A percentile compares a stretch with the other conserved stretches of the same genome.
These are phyloP conservation scores for Candida cerambycidarum DNA, from an alignment of 805 yeast genomes.

Conservation along the genomic window DNA sequence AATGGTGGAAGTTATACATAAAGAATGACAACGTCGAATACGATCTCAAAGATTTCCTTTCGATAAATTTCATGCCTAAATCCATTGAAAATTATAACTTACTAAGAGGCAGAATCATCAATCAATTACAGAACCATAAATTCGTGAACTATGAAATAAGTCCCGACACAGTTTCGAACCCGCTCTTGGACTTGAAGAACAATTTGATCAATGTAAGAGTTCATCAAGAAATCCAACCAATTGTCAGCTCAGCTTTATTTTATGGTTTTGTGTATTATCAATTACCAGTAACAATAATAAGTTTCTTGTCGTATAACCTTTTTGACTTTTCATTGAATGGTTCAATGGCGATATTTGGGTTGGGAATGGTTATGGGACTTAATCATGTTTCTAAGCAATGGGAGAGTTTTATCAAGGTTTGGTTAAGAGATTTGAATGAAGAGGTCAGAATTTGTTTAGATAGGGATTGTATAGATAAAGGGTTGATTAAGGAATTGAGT, in stretches of 20 bases:
- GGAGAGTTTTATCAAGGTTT: constrained; percentile 27
- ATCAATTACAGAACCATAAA: constrained; percentile 27
- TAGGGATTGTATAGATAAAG: constrained; percentile 37
- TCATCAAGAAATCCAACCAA: constrained; percentile 36
- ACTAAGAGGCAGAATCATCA: constrained; percentile 36
- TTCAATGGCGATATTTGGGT: constrained; percentile 30
- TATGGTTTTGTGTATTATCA: constrained; percentile 36
- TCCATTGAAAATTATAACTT: constrained; percentile 41
- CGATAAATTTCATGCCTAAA: constrained; percentile 32
- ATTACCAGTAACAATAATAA: constrained; percentile 33
- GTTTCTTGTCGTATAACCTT: constrained; percentile 30
- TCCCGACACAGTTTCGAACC: constrained; percentile 22
- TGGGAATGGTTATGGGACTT: constrained; percentile 45
- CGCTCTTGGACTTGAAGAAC: constrained; percentile 30
- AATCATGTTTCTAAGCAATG: constrained; percentile 39
- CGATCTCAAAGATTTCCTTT: constrained; percentile 39
- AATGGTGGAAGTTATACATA: constrained; percentile 44
- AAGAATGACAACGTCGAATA: constrained; percentile 45
- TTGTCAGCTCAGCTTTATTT: constrained; percentile 28
- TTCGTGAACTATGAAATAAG: constrained; percentile 19
- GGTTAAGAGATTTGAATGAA: constrained; percentile 34
- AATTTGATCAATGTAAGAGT: constrained; percentile 28
- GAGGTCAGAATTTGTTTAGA: constrained; percentile 35
- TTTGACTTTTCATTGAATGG: constrained; percentile 34
- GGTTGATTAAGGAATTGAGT: constrained; percentile 34